Base-by-base conservation (phyloP, 768 basidiomycete genomes). In the Rubroboletus pulcherrimus region DNA sequence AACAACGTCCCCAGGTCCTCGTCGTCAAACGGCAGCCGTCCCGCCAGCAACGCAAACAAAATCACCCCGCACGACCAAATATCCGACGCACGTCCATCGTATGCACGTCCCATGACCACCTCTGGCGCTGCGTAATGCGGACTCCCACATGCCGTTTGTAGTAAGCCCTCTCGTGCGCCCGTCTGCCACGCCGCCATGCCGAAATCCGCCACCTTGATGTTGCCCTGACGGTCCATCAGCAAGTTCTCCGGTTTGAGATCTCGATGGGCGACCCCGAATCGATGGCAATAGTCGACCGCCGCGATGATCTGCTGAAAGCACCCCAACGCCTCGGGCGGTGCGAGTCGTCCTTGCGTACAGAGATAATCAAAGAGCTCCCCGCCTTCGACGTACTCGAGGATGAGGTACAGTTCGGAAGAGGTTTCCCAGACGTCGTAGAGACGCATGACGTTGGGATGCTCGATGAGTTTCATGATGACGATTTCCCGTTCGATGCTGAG, bases 351-450 rank as follows among this genome's bases (percentile, higher is more conserved):
- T 50, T 86, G 82, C 54, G 81, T 81, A 73, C 91, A 91, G 45
- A 97, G 81, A 70, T 95, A 86, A 63, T 98, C 91, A 73, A 97
- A 96, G 33, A 98, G 83, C 71, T 97, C 95, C 58, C 95, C 95
- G 56, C 91, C 92, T 61, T 93, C 89, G 58, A 95, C 86, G 71
- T 95, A 97, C 75, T 98, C 95, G 63, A 96, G 85, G 63, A 98
- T 87, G 57, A 98, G 84, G 70, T 84, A 97, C 61, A 96, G 82
- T 55, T 95, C 86, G 33, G 83, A 81, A 5, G 87, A 87, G 0
- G 93, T 94, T 73, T 98, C 94, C 93, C 92, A 98, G 59, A 98
- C 94, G 67, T 98, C 95, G 75, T 93, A 95, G 30, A 98, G 82
- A 54, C 85, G 87, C 82, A 97, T 84, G 60, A 98, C 85, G 70